These are phyloP conservation scores for Dendrothele bispora DNA, from an alignment of 768 basidiomycete genomes.

Conservation along the genomic window DNA sequence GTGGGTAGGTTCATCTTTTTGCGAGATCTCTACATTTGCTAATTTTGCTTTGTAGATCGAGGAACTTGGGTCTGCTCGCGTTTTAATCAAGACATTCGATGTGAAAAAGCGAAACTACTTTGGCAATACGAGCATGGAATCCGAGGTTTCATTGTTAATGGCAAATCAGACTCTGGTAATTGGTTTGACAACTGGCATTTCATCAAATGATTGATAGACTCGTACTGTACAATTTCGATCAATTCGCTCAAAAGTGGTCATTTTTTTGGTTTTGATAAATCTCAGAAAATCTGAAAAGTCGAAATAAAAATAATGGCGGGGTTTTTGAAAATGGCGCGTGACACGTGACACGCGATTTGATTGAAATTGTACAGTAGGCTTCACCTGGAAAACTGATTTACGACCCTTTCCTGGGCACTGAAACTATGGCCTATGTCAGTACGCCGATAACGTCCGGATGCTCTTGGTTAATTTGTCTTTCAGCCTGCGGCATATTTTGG, in stretches of 20 bases:
- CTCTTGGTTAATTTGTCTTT: too few relatives aligned
- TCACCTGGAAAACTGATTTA: conserved; percentile 88
- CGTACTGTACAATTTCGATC: too few relatives aligned
- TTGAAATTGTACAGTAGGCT: conserved; percentile 68
- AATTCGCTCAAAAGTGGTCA: too few relatives aligned
- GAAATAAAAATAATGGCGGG: too few relatives aligned
- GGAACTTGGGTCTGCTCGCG: conserved; percentile 68
- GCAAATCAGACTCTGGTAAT: conserved; percentile 88
- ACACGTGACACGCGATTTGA: too few relatives aligned
- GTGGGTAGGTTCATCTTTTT: conserved; percentile 59
- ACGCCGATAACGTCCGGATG: conserved; percentile 1
- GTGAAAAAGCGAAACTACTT: conserved; percentile 89
- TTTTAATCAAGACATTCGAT: conserved; percentile 68
- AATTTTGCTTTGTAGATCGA: conserved; percentile 43
- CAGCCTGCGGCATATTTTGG: conserved; percentile 89
- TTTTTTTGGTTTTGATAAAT: too few relatives aligned
- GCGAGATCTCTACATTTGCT: background rate
- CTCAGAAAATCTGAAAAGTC: too few relatives aligned
- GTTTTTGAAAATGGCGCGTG: too few relatives aligned
- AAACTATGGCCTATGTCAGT: conserved; percentile 84
- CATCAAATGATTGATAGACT: background rate
- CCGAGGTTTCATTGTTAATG: conserved; percentile 93
- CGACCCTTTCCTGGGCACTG: conserved; percentile 94
- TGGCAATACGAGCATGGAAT: conserved; percentile 98
- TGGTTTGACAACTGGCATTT: background rate